Base-by-base conservation (phyloP, 164 flowering plant species). In the Echeveria elegans region DNA sequence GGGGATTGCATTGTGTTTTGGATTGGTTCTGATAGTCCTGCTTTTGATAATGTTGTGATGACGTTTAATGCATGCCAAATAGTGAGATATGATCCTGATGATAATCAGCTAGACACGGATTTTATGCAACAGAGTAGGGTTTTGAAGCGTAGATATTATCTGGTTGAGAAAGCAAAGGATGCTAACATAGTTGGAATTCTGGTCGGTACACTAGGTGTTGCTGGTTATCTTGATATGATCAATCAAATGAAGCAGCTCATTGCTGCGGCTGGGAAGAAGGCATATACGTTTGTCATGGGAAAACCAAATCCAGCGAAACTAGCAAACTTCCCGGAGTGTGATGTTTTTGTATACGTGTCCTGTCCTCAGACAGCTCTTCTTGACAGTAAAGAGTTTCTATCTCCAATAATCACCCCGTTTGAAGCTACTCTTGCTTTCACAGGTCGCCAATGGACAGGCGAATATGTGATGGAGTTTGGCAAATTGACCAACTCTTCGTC, bases 171-270 rank as follows among this genome's bases (percentile, higher is more conserved):
- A 76, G 97, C 98, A 66, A 94, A 88, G 81, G 98, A 94, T 88
- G 93, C 98, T 48, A 89, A 82, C 66, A 89, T 94, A 68, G 76
- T 94, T 67, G 98, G 97, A 68, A 86, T 94, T 75, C 76, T 94
- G 83, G 97, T 94, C 38, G 98, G 98, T 26, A 91, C 98, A 34
- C 98, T 94, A 74, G 98, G 95, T 72, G 95, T 89, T 69, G 98
- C 97, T 77, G 98, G 98, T 58, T 94, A 91, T 75, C 96, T 84
- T 67, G 72, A 76, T 71, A 86, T 91, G 86, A 89, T 94, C 73
- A 76, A 82, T 72, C 87, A 85, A 72, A 85, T 94, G 89, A 88
- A 83, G 76, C 86, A 85, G 38, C 72, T 94, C 71, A 82, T 94
- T 28, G 69, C 83, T 47, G 66, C 43, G 63, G 91, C 93, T 15